Base-by-base conservation (phyloP, 2,329 filamentous ascomycete species). In the Cladosporium sphaerospermum region DNA sequence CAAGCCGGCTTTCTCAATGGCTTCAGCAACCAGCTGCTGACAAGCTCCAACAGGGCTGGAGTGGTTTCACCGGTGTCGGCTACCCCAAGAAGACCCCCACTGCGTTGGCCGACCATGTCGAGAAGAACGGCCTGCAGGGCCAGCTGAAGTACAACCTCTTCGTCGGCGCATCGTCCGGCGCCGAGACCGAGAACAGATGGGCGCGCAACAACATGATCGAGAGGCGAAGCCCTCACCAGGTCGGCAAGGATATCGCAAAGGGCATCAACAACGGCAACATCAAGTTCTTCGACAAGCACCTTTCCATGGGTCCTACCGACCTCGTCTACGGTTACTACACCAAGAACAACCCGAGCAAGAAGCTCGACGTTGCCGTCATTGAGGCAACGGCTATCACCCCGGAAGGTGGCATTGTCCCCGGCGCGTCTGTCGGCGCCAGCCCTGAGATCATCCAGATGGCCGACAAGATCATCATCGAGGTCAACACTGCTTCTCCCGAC, bases 111-210 rank as follows among this genome's bases (percentile, higher is more conserved):
- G 88, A 95, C 69, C 85, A 95, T 69, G 89, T 95, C 61, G 89
- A 95, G 74, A 82, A 88, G 74, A 95, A 95, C 72, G 81, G 78
- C 57, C 78, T 95, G 13, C 84, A 95, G 71, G 89, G 89, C 53
- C 76, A 95, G 77, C 76, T 95, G 61, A 88, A 88, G 65, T 95
- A 95, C 77, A 85, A 83, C 54, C 80, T 95, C 14, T 95, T 95
- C 61, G 89, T 95, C 9, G 90, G 89, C 50, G 89, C 89, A n/a
- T 92, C 87, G 4, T 90, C 88, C 13, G 89, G 89, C 36, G 86
- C 89, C 14, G 89, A 93, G 74, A 95, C 89, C 0, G 89, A 95
- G 75, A 93, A 93, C 71, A 79, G 89, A 70, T 95, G 90, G 90
- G 89, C 90, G n/a, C 72, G 75, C 4, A 75, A 92, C 58, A 85